Evolutionary conservation across 176 grass and related monocot species (phyloP).

Genomic region (Musa itinerans): DNA sequence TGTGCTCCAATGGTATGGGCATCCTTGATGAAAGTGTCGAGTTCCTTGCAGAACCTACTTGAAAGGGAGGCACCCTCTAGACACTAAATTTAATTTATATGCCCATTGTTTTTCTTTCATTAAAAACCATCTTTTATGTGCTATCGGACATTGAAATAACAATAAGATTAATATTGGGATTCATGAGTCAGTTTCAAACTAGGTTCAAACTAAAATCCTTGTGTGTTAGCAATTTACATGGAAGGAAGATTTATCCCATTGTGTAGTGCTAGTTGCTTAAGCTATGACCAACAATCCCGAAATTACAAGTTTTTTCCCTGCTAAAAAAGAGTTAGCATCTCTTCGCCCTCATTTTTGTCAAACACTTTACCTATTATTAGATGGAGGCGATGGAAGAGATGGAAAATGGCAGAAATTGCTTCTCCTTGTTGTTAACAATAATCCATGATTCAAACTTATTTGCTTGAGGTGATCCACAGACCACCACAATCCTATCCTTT

Average conservation of each 20-base stretch:
- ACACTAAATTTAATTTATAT: background rate
- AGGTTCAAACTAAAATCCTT: background rate
- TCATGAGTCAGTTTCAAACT: background rate
- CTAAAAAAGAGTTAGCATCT: background rate
- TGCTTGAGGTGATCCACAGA: no score
- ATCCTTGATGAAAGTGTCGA: constrained; percentile 49
- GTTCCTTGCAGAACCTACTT: constrained; percentile 50
- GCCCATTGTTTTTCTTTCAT: background rate
- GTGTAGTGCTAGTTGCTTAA: background rate
- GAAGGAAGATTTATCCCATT: background rate
- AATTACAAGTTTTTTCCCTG: background rate
- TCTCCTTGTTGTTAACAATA: no score
- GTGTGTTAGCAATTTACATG: background rate
- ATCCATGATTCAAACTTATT: no score
- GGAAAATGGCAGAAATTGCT: no score
- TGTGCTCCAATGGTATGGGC: constrained; percentile 55
- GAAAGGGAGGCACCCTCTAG: constrained; percentile 43
- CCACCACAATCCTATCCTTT: no score
- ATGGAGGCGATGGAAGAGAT: no score
- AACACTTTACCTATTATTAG: no score
- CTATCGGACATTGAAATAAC: background rate
- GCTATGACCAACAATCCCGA: background rate
- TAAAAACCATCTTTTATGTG: background rate
- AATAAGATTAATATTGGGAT: background rate
- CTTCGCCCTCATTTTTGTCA: no score